These are phyloP conservation scores for Monilinia polystroma DNA, from an alignment of 2,329 filamentous ascomycete genomes.

Conservation along the genomic window DNA sequence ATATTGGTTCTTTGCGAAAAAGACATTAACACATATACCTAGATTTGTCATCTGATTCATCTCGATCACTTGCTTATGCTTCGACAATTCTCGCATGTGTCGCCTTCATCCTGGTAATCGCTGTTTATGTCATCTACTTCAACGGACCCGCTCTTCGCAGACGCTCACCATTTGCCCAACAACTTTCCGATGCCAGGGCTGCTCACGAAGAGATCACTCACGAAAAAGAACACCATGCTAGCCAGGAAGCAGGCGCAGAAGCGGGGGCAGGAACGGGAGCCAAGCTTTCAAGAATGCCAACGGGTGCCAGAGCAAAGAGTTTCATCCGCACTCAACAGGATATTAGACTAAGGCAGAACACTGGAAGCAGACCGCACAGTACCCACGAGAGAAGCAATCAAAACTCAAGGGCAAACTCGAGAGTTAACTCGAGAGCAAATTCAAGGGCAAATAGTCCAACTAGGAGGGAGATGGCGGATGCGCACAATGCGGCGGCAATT, in stretches of 20 bases:
- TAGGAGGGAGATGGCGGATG: not conserved
- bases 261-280: not conserved
- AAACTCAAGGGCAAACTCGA: constrained; percentile 20
- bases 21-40: constrained; percentile 8
- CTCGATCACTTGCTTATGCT: constrained; percentile 56
- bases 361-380: constrained; percentile 28
- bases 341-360: constrained; percentile 29
- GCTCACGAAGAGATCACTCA: not conserved
- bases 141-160: constrained; percentile 60
- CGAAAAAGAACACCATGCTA: not conserved
- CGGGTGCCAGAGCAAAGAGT: constrained; percentile 30
- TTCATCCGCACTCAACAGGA: constrained; percentile 32
- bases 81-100: constrained; percentile 63
- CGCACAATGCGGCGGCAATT: not conserved
- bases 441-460: constrained; percentile 21
- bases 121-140: constrained; percentile 67
- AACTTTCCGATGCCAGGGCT: constrained; percentile 46
- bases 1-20: not conserved
- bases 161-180: constrained; percentile 64
- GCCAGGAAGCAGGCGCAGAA: not conserved
- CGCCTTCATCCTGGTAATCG: constrained; percentile 58
- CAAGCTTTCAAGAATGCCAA: constrained; percentile 27
- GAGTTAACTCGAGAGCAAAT: constrained; percentile 21
- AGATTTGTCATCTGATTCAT: constrained; percentile 48
- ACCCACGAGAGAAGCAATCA: constrained; percentile 8